Conservation (phyloP, 192 early-diverging fungal species). For the Neocallimastix lanati region DNA sequence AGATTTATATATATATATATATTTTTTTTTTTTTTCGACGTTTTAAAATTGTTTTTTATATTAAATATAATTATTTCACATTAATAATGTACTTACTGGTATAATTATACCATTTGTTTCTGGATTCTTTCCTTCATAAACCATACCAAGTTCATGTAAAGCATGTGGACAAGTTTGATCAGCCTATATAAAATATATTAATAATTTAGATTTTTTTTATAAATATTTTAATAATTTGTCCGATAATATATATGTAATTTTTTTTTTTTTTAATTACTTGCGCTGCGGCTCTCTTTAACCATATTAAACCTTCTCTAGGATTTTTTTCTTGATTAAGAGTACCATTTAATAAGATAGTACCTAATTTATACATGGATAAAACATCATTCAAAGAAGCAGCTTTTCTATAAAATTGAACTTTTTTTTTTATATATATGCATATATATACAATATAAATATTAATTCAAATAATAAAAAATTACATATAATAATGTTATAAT, state of each 20-base stretch:
- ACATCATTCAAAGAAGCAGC: slow-evolving; percentile 76
- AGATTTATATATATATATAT: slow-evolving; percentile 9
- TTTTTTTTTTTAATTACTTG: slow-evolving; percentile 8
- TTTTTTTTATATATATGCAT: too few relatives aligned
- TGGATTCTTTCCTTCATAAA: slow-evolving; percentile 36
- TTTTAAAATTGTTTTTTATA: too few relatives aligned
- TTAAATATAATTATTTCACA: too few relatives aligned
- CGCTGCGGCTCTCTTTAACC: slow-evolving; percentile 57
- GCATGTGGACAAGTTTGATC: slow-evolving; percentile 47
- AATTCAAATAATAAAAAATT: too few relatives aligned
- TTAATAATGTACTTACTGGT: background rate
- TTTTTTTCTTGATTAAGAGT: slow-evolving; percentile 44
- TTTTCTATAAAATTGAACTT: slow-evolving; percentile 48
- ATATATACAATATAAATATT: too few relatives aligned
- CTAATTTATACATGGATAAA: slow-evolving; percentile 85
- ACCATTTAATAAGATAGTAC: slow-evolving; percentile 55
- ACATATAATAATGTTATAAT: too few relatives aligned
- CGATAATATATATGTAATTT: too few relatives aligned
- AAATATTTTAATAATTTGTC: too few relatives aligned
- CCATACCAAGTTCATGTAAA: slow-evolving; percentile 54
- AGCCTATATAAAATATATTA: too few relatives aligned
- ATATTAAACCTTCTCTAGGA: slow-evolving; percentile 60
- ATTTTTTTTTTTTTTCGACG: too few relatives aligned
- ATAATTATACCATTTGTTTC: background rate
- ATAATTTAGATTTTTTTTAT: too few relatives aligned